These are phyloP conservation scores for Curvularia eragrostidis DNA, from an alignment of 2,329 filamentous ascomycete genomes.

Conservation along the genomic window DNA sequence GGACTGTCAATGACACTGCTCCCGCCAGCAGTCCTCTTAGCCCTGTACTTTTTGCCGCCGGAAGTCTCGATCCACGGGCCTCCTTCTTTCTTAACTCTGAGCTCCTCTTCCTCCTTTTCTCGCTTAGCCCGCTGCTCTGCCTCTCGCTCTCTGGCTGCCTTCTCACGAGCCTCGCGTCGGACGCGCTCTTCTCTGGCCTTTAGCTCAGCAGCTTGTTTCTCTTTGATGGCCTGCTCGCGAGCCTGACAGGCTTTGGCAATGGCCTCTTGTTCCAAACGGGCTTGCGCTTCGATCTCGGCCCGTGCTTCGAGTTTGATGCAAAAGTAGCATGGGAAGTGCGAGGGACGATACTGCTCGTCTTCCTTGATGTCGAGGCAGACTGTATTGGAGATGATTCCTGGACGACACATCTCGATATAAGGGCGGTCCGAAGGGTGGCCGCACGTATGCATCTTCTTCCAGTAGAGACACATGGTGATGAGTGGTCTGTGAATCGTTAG, in stretches of 20 bases:
- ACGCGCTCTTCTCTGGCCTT: constrained; percentile 29
- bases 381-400: constrained; percentile 29
- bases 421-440: constrained; percentile 26
- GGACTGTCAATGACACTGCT: neutral
- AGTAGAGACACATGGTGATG: constrained; percentile 34
- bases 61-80: constrained; percentile 31
- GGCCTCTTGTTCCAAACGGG: constrained; percentile 9
- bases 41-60: constrained; percentile 24
- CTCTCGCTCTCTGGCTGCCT: constrained; percentile 30
- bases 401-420: constrained; percentile 35
- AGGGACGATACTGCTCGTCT: constrained; percentile 17
- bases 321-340: constrained; percentile 33
- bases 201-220: constrained; percentile 20
- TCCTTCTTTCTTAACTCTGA: constrained; percentile 27
- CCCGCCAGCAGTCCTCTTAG: constrained; percentile 15
- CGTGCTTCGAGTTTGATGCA: constrained; percentile 31
- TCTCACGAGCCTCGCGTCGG: constrained; percentile 31
- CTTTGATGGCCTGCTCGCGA: constrained; percentile 17
- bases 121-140: constrained; percentile 19
- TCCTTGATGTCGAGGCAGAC: constrained; percentile 27
- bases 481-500: neutral
- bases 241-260: constrained; percentile 18
- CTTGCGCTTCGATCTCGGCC: constrained; percentile 17
- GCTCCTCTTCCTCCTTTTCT: constrained; percentile 25
- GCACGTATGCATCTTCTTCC: constrained; percentile 36